phyloP scores from a whole-genome alignment of 345 rosid genomes.

The Lumnitzera racemosa region DNA sequence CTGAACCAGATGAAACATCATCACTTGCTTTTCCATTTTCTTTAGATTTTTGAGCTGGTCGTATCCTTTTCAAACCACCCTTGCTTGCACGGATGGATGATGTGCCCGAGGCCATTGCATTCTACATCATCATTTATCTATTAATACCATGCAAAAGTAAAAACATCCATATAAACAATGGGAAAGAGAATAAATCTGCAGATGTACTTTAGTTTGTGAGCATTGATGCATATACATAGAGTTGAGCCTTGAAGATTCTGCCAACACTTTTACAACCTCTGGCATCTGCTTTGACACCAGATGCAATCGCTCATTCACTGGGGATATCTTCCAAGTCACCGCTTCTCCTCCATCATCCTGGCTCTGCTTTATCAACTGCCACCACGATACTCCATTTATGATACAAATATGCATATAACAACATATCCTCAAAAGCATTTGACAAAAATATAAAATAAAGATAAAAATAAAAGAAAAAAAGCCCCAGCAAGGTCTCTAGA shows the following conservation, averaged over 20 bases:
- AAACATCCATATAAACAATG: background rate
- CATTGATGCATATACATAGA: constrained; percentile 44
- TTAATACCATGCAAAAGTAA: background rate
- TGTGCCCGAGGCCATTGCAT: constrained; percentile 16
- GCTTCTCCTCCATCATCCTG: constrained; percentile 85
- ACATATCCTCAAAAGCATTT: too few relatives aligned
- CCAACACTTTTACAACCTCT: constrained; percentile 37
- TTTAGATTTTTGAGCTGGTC: constrained; percentile 30
- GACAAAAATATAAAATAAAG: too few relatives aligned
- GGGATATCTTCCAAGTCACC: constrained; percentile 93
- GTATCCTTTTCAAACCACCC: constrained; percentile 35
- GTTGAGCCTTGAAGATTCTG: constrained; percentile 40
- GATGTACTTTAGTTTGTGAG: constrained; percentile 45
- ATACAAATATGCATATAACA: too few relatives aligned
- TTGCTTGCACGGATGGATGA: constrained; percentile 26
- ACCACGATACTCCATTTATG: background rate
- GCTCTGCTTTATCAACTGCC: constrained; percentile 82
- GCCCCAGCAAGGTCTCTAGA: too few relatives aligned
- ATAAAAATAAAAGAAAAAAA: too few relatives aligned
- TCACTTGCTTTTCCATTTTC: constrained; percentile 13
- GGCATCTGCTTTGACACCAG: constrained; percentile 58
- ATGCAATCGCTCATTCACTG: constrained; percentile 72
- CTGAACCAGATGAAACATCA: constrained; percentile 8
- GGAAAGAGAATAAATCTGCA: background rate
- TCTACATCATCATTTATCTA: constrained; percentile 6